Evolutionary conservation across 164 flowering plant species (phyloP).

Genomic region (Aristolochia californica): DNA sequence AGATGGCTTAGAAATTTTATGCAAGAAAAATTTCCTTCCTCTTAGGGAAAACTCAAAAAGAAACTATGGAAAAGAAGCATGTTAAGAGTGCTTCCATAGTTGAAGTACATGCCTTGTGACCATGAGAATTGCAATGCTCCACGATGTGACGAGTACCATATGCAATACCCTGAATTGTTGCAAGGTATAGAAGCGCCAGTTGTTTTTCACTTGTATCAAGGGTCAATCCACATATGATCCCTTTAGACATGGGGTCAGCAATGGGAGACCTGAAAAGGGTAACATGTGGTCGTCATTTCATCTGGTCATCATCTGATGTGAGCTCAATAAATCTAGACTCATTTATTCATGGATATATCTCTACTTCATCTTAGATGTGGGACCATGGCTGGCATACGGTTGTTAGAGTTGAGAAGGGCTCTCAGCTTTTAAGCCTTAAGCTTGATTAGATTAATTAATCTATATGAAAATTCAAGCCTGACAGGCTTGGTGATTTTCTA

Average conservation of each 20-base stretch:
- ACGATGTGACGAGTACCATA: conserved; percentile 97
- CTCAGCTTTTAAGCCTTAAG: no score
- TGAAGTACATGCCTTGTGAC: conserved; percentile 61
- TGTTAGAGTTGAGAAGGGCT: no score
- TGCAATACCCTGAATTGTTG: conserved; percentile 81
- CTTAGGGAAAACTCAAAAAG: no score
- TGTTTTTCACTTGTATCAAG: conserved; percentile 89
- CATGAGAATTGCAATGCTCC: conserved; percentile 93
- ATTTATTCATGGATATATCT: neutral
- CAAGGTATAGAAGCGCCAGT: conserved; percentile 77
- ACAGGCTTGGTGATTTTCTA: no score
- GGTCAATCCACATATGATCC: conserved; percentile 65
- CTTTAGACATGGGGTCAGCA: conserved; percentile 88
- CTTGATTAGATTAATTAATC: no score
- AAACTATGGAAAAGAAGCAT: no score
- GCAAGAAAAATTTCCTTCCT: no score
- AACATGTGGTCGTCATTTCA: neutral
- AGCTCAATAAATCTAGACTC: neutral
- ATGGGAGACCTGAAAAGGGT: conserved; percentile 64
- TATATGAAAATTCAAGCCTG: no score
- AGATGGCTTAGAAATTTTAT: no score
- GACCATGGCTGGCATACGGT: no score
- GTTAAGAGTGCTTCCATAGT: neutral
- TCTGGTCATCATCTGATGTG: no score
- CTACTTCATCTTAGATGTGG: no score